phyloP scores from a whole-genome alignment of 768 basidiomycete genomes.

The Serendipita vermifera region DNA sequence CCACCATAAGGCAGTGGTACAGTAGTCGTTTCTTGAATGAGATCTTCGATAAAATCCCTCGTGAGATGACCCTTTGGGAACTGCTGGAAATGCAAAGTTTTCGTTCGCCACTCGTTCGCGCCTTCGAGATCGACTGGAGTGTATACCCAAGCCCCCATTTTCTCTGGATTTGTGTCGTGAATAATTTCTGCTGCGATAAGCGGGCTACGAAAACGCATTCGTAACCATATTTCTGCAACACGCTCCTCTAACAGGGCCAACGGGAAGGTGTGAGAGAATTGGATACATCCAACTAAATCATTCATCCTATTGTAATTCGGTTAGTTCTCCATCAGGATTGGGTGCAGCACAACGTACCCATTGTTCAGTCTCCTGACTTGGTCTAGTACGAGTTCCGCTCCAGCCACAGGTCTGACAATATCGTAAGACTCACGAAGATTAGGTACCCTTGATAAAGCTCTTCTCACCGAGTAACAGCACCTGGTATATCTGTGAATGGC shows the following conservation, averaged over 20 bases:
- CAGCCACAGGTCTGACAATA: not conserved
- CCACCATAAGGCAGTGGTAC: not conserved
- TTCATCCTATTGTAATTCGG: not conserved
- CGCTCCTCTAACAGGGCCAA: not conserved
- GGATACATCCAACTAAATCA: not conserved
- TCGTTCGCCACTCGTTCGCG: not conserved
- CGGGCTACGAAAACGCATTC: not conserved
- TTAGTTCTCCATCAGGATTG: not conserved
- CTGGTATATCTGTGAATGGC: not conserved
- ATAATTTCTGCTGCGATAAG: not conserved
- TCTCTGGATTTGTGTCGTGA: not conserved
- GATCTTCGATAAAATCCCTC: not conserved
- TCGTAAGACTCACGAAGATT: not conserved
- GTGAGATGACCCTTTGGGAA: not conserved
- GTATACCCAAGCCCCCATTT: not conserved
- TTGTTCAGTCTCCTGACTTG: not conserved
- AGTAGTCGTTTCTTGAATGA: not conserved
- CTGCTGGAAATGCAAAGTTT: not conserved
- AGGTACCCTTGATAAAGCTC: too few relatives aligned
- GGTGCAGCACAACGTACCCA: not conserved
- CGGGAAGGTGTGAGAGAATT: not conserved
- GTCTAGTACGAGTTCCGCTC: not conserved
- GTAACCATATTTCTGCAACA: not conserved
- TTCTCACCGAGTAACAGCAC: not conserved
- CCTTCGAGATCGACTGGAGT: not conserved